Conservation (phyloP, 495 filamentous ascomycete species). For the Cenococcum geophilum region DNA sequence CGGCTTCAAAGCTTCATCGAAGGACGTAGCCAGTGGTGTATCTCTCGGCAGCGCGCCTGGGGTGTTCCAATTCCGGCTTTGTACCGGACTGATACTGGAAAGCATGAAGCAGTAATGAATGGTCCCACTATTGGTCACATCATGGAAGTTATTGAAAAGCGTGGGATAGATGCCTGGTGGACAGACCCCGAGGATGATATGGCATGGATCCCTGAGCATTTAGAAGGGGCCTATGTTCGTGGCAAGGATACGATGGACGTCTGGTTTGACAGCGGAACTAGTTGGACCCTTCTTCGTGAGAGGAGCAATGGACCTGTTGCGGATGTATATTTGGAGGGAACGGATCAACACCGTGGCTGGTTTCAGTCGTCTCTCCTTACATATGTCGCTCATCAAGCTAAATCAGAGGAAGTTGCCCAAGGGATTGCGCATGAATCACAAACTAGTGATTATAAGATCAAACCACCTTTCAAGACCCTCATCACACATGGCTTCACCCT, state of each 20-base stretch:
- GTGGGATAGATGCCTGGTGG: constrained; percentile 91
- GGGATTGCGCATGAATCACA: constrained; percentile 35
- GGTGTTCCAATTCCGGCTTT: constrained; percentile 92
- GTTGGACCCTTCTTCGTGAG: constrained; percentile 62
- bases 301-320: constrained; percentile 50
- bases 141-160: constrained; percentile 65
- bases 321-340: constrained; percentile 89
- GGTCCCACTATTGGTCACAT: constrained; percentile 79
- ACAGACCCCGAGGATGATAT: constrained; percentile 65
- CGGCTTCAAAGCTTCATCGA: constrained; percentile 78
- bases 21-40: constrained; percentile 93
- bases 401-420: constrained; percentile 9
- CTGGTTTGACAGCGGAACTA: constrained; percentile 98
- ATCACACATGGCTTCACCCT: constrained; percentile 95
- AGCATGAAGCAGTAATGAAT: constrained; percentile 62
- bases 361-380: constrained; percentile 99
- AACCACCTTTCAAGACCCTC: constrained; percentile 71
- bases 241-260: constrained; percentile 99
- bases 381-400: constrained; percentile 56
- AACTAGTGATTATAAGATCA: constrained; percentile 8
- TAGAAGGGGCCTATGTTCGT: constrained; percentile 54
- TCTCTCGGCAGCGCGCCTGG: constrained; percentile 96
- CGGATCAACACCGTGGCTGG: constrained; percentile 95
- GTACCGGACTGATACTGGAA: constrained; percentile 56
- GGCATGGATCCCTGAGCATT: constrained; percentile 61